Evolutionary conservation across 306 rosid species (phyloP).

Genomic region (Medicago lupulina): DNA sequence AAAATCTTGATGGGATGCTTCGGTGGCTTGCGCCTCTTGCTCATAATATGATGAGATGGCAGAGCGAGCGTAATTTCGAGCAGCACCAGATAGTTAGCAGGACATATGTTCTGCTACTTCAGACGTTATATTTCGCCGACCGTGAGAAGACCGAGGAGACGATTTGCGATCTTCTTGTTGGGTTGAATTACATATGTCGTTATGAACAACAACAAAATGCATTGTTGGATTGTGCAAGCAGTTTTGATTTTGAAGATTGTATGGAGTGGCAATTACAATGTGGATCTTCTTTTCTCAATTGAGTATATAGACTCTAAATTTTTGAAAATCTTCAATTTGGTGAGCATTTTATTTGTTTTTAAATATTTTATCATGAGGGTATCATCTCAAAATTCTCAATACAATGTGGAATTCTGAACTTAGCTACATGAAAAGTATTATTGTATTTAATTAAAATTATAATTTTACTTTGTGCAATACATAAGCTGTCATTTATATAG

Average conservation of each 20-base stretch:
- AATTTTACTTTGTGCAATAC: slow-evolving; percentile 53
- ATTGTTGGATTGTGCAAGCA: slow-evolving; percentile 82
- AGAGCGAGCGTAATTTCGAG: slow-evolving; percentile 86
- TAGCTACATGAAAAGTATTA: slow-evolving; percentile 39
- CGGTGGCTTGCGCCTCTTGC: slow-evolving; percentile 84
- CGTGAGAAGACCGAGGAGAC: slow-evolving; percentile 73
- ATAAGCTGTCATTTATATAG: slow-evolving; percentile 49
- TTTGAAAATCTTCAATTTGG: slow-evolving; percentile 46
- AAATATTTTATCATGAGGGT: slow-evolving; percentile 39
- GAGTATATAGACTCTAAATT: slow-evolving; percentile 35
- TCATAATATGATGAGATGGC: slow-evolving; percentile 92
- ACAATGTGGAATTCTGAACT: slow-evolving; percentile 52
- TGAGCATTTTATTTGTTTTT: slow-evolving; percentile 50
- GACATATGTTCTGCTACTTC: slow-evolving; percentile 76
- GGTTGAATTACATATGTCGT: slow-evolving; percentile 88
- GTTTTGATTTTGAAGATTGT: slow-evolving; percentile 92
- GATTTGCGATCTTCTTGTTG: slow-evolving; percentile 78
- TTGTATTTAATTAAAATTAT: slow-evolving; percentile 48
- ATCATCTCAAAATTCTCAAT: slow-evolving; percentile 30
- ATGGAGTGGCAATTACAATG: slow-evolving; percentile 92
- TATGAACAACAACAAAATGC: slow-evolving; percentile 92
- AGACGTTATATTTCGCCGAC: slow-evolving; percentile 80
- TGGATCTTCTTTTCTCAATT: slow-evolving; percentile 68
- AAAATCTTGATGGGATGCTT: slow-evolving; percentile 76
- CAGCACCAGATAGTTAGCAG: slow-evolving; percentile 77